Base-by-base conservation (phyloP, 208 protist genomes). In the Crithidia expoeki region DNA sequence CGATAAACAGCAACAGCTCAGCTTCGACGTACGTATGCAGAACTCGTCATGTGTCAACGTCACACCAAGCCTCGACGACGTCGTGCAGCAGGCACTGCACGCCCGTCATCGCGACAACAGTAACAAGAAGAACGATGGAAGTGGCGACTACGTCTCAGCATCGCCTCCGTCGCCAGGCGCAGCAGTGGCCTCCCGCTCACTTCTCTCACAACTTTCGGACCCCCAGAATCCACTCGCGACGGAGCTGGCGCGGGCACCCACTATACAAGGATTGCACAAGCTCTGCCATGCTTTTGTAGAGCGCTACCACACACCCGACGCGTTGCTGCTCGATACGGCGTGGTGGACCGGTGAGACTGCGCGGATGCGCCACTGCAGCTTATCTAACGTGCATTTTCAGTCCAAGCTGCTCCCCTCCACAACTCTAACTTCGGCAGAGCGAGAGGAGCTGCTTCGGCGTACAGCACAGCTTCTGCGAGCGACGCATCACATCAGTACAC, bases 221-320 rank as follows among this genome's bases (percentile, higher is more conserved):
- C 9, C 61, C 17, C 21, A 47, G 1, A 16, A 11, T 2, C 2
- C 42, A 17, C 44, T 33, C 27, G 12, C 44, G 9, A 38, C 5
- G 19, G 9, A 46, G 56, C 36, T 70, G 27, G 21, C 53, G 10
- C 44, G 50, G 19, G 68, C 64, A 17, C 55, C 63, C 11, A 71
- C 71, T 0, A 53, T 46, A 17, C 71, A 70, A 38, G 71, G 56
- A 0, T 19, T 76, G 17, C 71, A 46, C 21, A 38, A 21, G 14
- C 34, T 76, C n/a, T 76, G 71, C 17, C 46, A 32, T 28, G 23
- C 53, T n/a, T 76, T 67, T 51, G 30, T 76, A 0, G 71, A 65
- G 34, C 58, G 44, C 33, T 76, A 71, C 50, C 46, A 21, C 27
- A 34, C 62, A 2, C 56, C 38, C 19, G 71, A 70, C 38, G 46